These are phyloP conservation scores for Omphalotus guepiniiformis DNA, from an alignment of 768 basidiomycete species.

Conservation along the genomic window DNA sequence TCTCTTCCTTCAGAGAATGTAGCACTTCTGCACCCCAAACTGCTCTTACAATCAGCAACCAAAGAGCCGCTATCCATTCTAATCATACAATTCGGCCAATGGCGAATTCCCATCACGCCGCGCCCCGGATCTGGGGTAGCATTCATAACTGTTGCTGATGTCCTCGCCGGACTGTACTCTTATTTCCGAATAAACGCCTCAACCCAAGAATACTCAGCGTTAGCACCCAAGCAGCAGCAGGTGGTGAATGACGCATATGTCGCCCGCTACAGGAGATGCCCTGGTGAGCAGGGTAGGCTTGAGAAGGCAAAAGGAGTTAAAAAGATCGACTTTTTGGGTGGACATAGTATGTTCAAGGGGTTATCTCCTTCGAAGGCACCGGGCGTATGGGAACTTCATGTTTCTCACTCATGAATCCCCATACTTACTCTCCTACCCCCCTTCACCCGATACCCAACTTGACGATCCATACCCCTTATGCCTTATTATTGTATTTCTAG, in stretches of 20 bases:
- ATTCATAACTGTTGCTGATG: constrained; percentile 11
- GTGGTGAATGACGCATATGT: constrained; percentile 13
- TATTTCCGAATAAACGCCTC: neutral
- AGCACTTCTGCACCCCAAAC: neutral
- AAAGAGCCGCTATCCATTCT: constrained; percentile 6
- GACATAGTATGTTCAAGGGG: constrained; percentile 25
- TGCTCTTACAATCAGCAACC: constrained; percentile 5
- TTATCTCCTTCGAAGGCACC: constrained; percentile 20
- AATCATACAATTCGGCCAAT: constrained; percentile 3
- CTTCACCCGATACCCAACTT: neutral
- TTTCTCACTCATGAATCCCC: constrained; percentile 12
- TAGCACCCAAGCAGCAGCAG: constrained; percentile 2
- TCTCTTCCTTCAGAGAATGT: constrained; percentile 10
- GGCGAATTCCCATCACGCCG: neutral
- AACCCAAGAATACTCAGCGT: neutral
- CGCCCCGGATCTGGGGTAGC: neutral
- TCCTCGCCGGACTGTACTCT: constrained; percentile 8
- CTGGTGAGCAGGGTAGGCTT: neutral
- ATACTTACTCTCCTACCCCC: constrained; percentile 14
- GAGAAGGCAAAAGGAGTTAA: constrained; percentile 36
- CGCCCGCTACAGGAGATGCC: constrained; percentile 11
- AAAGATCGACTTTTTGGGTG: constrained; percentile 34
- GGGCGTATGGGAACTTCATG: constrained; percentile 25
- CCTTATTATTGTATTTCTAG: too few species aligned
- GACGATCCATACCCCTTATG: neutral